Evolutionary conservation across 805 yeast genomes (phyloP), one percentile per base, ranked within the genome.

Genomic region (Candida parachauliodes): DNA sequence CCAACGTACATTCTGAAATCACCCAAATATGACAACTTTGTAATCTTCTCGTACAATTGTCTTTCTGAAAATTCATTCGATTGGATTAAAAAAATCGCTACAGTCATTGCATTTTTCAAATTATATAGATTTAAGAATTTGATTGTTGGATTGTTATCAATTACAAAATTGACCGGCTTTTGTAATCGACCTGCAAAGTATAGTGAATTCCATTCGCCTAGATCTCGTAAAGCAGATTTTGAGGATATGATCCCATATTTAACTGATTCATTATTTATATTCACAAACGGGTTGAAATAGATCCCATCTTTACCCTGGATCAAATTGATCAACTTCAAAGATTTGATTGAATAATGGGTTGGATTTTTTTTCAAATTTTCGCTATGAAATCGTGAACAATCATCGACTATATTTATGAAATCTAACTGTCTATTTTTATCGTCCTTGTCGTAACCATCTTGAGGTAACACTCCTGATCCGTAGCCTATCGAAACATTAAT

Each of bases 161-260:
- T 86, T 57, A 23, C 85, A 72, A 41, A 48, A 43, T 84, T 82
- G 4, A 91, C 95, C 0, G 98, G 98, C 52, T 93, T 93, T 50
- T 93, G 98, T 41, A 93, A 65, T 44, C 98, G 70, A 1, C 98
- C 98, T 2, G 96, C 94, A 14, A 93, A 54, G 51, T 93, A 93
- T 50, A 93, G 73, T 0, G 88, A 76, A 20, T 78, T 68, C 98
- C 98, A 93, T 39, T 82, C 77, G n/a, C 76, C 67, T 19, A 93
- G 63, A 60, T 93, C 98, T 25, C 67, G 67, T 26, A 79, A 59
- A 15, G 87, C 60, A 8, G 71, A 71, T 16, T 76, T 72, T 45
- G 76, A 68, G 4, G 87, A 79, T 1, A 88, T 82, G 9, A 88
- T 81, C 10, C 98, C 98, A 54, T 93, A 93, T 55, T 93, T 93